Evolutionary conservation across 169 alveolate genomes (phyloP), one percentile per base, ranked within the genome.

Genomic region (Toxoplasma gondii): DNA sequence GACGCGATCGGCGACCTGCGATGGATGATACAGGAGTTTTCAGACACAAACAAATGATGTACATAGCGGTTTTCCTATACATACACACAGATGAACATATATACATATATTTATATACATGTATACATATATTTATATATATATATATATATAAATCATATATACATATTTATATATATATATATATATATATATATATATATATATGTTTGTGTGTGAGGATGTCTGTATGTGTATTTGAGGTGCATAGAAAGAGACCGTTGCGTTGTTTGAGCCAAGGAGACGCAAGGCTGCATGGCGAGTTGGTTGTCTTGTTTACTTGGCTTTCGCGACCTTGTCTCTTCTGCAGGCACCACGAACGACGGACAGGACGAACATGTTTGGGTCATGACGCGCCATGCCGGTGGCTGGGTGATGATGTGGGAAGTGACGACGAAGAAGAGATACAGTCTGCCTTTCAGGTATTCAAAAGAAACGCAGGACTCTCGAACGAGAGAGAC

Each of bases 311-410:
- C 74, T 1, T 64, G n/a, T 16, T 64, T 64, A 16, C 9, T 16
- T 31, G 74, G n/a, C n/a, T 19, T 7, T 64, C n/a, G 74, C n/a
- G 9, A 12, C 4, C n/a, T 16, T 64, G 74, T 27, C 5, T 64
- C 22, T 22, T 64, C 5, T 38, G 53, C 90, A 82, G 90, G 90
- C 17, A 82, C 90, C 41, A 82, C 41, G 44, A 82, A 82, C 90
- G 64, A 38, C 34, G 90, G 90, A 9, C 54, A 39, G 7, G 93
- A 88, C 36, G 97, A 96, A 88, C 96, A 94, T 74, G 95, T 91
- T 53, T 94, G 96, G 96, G 95, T 94, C 53, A 96, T 96, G 97
- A 94, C 97, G 10, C 95, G 97, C 67, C 96, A 96, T 43, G 96
- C 91, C 34, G 94, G 93, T 38, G 96, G 97, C 19, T 96, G 95